Evolutionary conservation across 257 asterid genomes (phyloP).

Genomic region (Verbascum thapsus): DNA sequence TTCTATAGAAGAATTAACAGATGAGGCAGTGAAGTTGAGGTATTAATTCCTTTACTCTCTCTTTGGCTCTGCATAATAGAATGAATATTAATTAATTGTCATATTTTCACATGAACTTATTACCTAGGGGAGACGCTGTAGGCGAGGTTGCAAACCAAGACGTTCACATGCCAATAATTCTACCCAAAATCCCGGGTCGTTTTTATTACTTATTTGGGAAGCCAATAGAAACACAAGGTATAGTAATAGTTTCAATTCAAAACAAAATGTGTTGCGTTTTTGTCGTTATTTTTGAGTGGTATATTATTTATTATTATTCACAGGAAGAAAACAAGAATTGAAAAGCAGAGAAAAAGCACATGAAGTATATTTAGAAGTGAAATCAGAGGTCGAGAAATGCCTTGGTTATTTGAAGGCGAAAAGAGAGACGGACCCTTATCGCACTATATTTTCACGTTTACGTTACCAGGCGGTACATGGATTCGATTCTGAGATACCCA

Average conservation of each 20-base stretch:
- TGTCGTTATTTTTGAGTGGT: too few relatives aligned
- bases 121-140: conserved; percentile 47
- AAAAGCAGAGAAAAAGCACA: conserved; percentile 62
- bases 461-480: conserved; percentile 69
- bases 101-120: too few relatives aligned
- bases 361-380: conserved; percentile 70
- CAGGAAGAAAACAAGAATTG: conserved; percentile 74
- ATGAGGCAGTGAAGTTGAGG: conserved; percentile 70
- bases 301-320: too few relatives aligned
- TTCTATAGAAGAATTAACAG: conserved; percentile 51
- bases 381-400: conserved; percentile 64
- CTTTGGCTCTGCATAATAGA: too few relatives aligned
- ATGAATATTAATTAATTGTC: too few relatives aligned
- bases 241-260: too few relatives aligned
- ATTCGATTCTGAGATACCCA: conserved; percentile 68
- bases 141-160: conserved; percentile 87
- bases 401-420: conserved; percentile 66
- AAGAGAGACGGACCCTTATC: conserved; percentile 68
- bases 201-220: conserved; percentile 80
- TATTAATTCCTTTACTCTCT: too few relatives aligned
- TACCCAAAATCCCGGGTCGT: conserved; percentile 87
- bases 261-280: too few relatives aligned
- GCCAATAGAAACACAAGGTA: conserved; percentile 86
- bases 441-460: conserved; percentile 62
- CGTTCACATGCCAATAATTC: conserved; percentile 61